Evolutionary conservation across 371 early-diverging fungal genomes (phyloP), one percentile per base, ranked within the genome.

Genomic region (Mortierella sp.): DNA sequence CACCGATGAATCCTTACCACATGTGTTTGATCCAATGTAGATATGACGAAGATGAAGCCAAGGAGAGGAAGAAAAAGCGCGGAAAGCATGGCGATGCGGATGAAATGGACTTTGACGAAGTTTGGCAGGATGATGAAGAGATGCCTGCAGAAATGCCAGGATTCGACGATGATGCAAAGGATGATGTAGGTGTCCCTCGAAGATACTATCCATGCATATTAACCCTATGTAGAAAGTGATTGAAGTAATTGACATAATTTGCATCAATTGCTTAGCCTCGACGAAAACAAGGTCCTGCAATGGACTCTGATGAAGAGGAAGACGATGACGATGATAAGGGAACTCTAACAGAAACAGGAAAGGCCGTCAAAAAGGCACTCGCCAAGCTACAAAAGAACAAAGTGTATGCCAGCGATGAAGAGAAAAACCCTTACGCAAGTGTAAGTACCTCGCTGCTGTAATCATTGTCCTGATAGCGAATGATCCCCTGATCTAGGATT

Each of bases 61-160:
- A 57, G 37, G 71, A 67, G 24, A 40, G 72, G 40, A 76, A 62
- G 59, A 59, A 59, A 34, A 77, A 65, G 47, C 71, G 71, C 16
- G 72, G 68, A 40, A 80, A 81, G 65, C 78, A 79, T 51, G 85
- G 85, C 27, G 90, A 91, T 63, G 83, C 83, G n/a, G 91, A 88
- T 44, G 91, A 91, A 59, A 60, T 87, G 57, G 92, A 88, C 60
- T 85, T 87, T 79, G 92, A 91, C 45, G 89, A 90, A 52, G 89
- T 83, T 37, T 91, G 92, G 78, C 86, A 85, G 25, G 94, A 93
- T 73, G 97, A 97, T 70, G 97, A 97, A 71, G 94, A 93, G 67
- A 86, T 84, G 39, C 86, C 85, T 34, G 87, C 82, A 28, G 92
- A 92, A 16, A 85, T 86, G 57, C 67, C 60, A 17, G 80, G 79